These are phyloP conservation scores for Tetrahymena elliotti DNA, from an alignment of 73 alveolate species.

Conservation along the genomic window DNA sequence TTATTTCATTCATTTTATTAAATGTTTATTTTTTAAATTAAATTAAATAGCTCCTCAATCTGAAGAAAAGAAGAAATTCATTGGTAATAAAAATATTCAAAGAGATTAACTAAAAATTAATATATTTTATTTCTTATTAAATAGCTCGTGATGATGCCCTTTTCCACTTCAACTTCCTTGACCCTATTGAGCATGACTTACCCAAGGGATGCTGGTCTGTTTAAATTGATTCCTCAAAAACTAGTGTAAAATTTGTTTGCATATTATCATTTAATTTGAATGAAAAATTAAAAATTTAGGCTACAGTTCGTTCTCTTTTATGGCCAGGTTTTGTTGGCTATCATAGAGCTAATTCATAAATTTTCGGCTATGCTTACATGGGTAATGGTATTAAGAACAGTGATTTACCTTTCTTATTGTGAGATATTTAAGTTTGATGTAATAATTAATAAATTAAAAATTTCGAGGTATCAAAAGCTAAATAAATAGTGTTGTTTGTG, in stretches of 20 bases:
- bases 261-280: background rate
- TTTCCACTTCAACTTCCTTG: constrained; percentile 67
- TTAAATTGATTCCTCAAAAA: constrained; percentile 63
- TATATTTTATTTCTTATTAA: background rate
- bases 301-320: constrained; percentile 60
- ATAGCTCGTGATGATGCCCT: constrained; percentile 89
- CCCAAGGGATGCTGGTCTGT: constrained; percentile 78
- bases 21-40: background rate
- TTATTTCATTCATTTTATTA: background rate
- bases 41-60: constrained; percentile 42
- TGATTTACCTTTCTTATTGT: constrained; percentile 71
- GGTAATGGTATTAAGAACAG: constrained; percentile 94
- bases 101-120: background rate
- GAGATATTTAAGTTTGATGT: constrained; percentile 2
- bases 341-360: constrained; percentile 67
- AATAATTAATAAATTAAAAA: background rate
- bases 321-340: constrained; percentile 95
- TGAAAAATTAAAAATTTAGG: background rate
- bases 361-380: constrained; percentile 80
- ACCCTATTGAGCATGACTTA: constrained; percentile 54
- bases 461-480: background rate
- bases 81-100: background rate
- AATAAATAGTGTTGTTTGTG: background rate
- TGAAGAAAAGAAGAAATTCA: constrained; percentile 54
- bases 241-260: constrained; percentile 4